Evolutionary conservation across 306 rosid species (phyloP).

Genomic region (Glycyrrhiza uralensis): DNA sequence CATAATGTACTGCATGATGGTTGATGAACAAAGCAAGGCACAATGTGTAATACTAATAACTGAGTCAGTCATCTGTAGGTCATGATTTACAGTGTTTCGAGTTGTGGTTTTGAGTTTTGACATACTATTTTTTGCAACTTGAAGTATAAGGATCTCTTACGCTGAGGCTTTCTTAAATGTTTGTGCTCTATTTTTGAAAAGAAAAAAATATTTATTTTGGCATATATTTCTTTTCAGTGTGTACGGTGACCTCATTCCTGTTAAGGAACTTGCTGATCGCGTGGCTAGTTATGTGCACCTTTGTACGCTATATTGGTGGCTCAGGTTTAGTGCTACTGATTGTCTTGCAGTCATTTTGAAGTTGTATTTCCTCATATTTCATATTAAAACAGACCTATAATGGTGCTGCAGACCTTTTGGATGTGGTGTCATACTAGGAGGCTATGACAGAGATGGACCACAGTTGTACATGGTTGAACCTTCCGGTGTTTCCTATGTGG

Average conservation of each 20-base stretch:
- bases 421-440: conserved; percentile 94
- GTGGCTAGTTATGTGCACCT: conserved; percentile 98
- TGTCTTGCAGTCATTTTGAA: conserved; percentile 3
- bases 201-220: conserved; percentile 19
- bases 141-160: background rate
- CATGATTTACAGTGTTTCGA: background rate
- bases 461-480: conserved; percentile 97
- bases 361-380: conserved; percentile 17
- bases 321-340: conserved; percentile 53
- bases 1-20: background rate
- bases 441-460: conserved; percentile 98
- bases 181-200: conserved; percentile 9
- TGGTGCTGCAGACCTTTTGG: conserved; percentile 86
- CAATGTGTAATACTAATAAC: background rate
- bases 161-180: conserved; percentile 2
- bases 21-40: background rate
- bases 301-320: conserved; percentile 98
- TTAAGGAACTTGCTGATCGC: conserved; percentile 95
- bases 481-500: conserved; percentile 89
- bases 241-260: conserved; percentile 86
- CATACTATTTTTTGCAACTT: background rate
- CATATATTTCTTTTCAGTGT: conserved; percentile 43
- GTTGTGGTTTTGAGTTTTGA: background rate
- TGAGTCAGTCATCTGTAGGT: background rate
- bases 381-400: conserved; percentile 4